Evolutionary conservation across 495 filamentous ascomycete genomes (phyloP), one percentile per base, ranked within the genome.

Genomic region (Aspergillus ellipticus): DNA sequence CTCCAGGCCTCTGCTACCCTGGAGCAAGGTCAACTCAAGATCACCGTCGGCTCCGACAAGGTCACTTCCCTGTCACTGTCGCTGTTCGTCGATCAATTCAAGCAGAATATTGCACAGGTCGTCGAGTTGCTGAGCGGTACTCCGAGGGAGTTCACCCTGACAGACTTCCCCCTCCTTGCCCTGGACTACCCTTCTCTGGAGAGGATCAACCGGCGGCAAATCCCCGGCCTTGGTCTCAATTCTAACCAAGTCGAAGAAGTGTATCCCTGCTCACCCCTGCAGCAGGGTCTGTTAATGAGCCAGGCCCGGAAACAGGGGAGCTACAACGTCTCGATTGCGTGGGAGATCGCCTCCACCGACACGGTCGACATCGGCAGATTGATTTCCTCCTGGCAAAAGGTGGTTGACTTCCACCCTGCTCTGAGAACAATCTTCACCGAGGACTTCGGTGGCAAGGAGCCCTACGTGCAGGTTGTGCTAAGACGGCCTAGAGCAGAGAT

Each of bases 161-260:
- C 35, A 15, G 35, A 39, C 35, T 39, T 39, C 73, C 3, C 59
- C 77, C 16, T 37, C 61, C 6, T 70, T 82, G 15, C 63, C 68
- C 28, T 57, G 66, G 0, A 57, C 62, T 11, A 75, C 76, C 19
- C 7, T 28, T 51, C 53, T 0, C 28, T 58, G 7, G 31, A 49
- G 10, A 39, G 35, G 5, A n/a, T 39, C 11, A 39, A 39, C 13
- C 35, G 35, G 10, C 7, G 33, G 52, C 17, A 19, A 17, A 45
- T 39, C 42, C 15, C 24, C 49, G 7, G 56, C 53, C n/a, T 26
- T 49, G 8, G 6, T 37, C 10, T 29, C 52, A 42, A 35, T 48
- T 6, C 31, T 49, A 6, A 15, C 0, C 29, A 35, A 5, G 21
- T 58, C 5, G 50, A 58, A 20, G 39, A 51, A 9, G 49, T 58